These are phyloP conservation scores for Neoarthrinium moseri DNA, from an alignment of 2,329 filamentous ascomycete species.

Conservation along the genomic window DNA sequence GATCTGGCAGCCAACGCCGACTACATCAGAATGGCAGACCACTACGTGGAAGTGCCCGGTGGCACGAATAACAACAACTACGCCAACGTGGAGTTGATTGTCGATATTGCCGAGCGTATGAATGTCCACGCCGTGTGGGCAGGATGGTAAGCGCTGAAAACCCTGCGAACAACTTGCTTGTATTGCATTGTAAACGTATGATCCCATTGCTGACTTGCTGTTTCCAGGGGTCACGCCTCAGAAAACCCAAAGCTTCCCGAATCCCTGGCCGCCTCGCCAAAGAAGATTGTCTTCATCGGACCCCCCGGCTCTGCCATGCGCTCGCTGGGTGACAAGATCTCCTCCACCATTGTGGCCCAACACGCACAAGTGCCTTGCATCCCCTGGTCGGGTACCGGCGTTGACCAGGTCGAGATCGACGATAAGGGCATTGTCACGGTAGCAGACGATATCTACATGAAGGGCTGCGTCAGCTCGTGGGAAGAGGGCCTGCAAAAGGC, in stretches of 20 bases:
- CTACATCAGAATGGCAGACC: conserved; percentile 99
- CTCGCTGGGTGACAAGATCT: conserved; percentile 98
- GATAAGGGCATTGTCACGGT: conserved; percentile 88
- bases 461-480: conserved; percentile 87
- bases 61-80: conserved; percentile 99
- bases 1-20: conserved; percentile 97
- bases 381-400: conserved; percentile 97
- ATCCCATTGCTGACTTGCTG: conserved; percentile 10
- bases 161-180: too few species aligned
- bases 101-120: conserved; percentile 98
- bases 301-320: conserved; percentile 98
- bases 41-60: conserved; percentile 98
- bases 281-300: conserved; percentile 99
- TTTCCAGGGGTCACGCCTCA: conserved; percentile 84
- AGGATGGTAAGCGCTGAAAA: conserved; percentile 91
- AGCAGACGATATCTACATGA: conserved; percentile 77
- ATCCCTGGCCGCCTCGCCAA: conserved; percentile 89
- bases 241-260: conserved; percentile 98
- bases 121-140: conserved; percentile 98
- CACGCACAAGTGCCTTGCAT: conserved; percentile 96
- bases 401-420: conserved; percentile 78
- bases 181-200: conserved; percentile 9
- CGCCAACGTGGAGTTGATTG: conserved; percentile 98
- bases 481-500: conserved; percentile 87
- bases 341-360: conserved; percentile 97